phyloP scores from a whole-genome alignment of 352 stramenopile genomes.

The Phytophthora lateralis region DNA sequence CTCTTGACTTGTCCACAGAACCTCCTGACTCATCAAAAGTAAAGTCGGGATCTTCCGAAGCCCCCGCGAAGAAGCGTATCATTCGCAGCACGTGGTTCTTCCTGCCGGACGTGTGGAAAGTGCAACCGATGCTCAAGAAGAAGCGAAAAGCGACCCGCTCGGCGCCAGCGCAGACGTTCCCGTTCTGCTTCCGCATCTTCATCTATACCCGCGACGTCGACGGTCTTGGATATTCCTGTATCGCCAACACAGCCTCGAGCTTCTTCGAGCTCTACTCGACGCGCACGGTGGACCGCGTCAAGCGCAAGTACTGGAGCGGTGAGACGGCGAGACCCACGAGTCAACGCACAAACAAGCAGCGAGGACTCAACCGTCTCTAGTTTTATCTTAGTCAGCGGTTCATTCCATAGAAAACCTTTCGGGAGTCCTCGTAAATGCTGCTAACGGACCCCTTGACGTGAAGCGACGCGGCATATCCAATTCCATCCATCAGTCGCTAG shows the following conservation, averaged over 20 bases:
- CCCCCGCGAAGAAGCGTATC: conserved; percentile 16
- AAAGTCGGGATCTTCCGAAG: conserved; percentile 3
- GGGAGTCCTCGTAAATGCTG: conserved; percentile 3
- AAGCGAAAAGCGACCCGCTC: conserved; percentile 88
- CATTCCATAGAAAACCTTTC: conserved; percentile 26
- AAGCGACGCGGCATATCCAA: conserved; percentile 26
- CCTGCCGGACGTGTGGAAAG: conserved; percentile 87
- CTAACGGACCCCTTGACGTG: conserved; percentile 29
- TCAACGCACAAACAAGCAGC: conserved; percentile 19
- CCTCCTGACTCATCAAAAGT: background rate
- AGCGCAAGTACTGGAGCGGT: conserved; percentile 68
- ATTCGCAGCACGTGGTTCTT: conserved; percentile 88
- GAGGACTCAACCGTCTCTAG: conserved; percentile 19
- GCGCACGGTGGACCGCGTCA: conserved; percentile 82
- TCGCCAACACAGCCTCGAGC: conserved; percentile 62
- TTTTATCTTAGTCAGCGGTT: conserved; percentile 4
- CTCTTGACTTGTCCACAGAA: conserved; percentile 4
- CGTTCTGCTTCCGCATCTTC: conserved; percentile 87
- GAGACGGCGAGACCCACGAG: conserved; percentile 3
- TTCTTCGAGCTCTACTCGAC: conserved; percentile 90
- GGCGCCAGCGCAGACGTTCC: conserved; percentile 81
- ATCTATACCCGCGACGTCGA: conserved; percentile 51
- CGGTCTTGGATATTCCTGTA: conserved; percentile 46
- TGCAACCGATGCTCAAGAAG: conserved; percentile 89
- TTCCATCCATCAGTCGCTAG: conserved; percentile 13